phyloP scores from a whole-genome alignment of 2,329 filamentous ascomycete genomes.

The Trichoderma asperellum region DNA sequence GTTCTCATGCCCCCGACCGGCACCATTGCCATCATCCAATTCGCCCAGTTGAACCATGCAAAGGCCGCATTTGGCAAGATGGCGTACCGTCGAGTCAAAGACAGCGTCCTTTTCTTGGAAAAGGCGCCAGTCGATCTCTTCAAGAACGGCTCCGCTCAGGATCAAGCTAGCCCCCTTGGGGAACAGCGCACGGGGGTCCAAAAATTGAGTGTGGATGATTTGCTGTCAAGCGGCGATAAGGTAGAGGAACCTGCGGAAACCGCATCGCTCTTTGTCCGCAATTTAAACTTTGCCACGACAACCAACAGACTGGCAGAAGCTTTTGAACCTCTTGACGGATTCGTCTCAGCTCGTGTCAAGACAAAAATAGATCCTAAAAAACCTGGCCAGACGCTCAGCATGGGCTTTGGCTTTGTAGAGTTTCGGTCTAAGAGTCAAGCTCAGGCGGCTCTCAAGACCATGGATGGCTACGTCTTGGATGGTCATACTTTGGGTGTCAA shows the following conservation, averaged over 20 bases:
- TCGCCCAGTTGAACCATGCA: conserved; percentile 75
- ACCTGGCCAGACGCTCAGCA: conserved; percentile 83
- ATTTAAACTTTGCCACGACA: conserved; percentile 89
- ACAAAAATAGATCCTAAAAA: conserved; percentile 93
- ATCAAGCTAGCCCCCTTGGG: conserved; percentile 39
- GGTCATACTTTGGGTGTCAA: conserved; percentile 84
- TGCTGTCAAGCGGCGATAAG: conserved; percentile 63
- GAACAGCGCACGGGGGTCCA: conserved; percentile 51
- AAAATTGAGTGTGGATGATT: conserved; percentile 70
- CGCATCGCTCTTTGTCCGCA: conserved; percentile 88
- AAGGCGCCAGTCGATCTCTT: conserved; percentile 89
- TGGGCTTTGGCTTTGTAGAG: conserved; percentile 96
- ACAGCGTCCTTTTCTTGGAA: conserved; percentile 89
- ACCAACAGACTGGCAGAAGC: conserved; percentile 73
- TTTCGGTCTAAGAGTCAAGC: conserved; percentile 80
- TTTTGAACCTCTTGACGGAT: conserved; percentile 83
- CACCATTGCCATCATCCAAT: conserved; percentile 93
- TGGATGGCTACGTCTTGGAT: conserved; percentile 88
- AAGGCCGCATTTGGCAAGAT: conserved; percentile 82
- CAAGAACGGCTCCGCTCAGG: conserved; percentile 37
- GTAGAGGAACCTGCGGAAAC: conserved; percentile 62
- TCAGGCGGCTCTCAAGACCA: conserved; percentile 76
- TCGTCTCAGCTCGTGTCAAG: conserved; percentile 87
- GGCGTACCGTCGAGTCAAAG: conserved; percentile 88
- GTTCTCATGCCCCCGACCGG: conserved; percentile 91